Percentiles rank a stretch among this genome's conserved stretches.
Conservation (phyloP, 192 early-diverging fungal genomes). For the Haplosporangium gracile region DNA sequence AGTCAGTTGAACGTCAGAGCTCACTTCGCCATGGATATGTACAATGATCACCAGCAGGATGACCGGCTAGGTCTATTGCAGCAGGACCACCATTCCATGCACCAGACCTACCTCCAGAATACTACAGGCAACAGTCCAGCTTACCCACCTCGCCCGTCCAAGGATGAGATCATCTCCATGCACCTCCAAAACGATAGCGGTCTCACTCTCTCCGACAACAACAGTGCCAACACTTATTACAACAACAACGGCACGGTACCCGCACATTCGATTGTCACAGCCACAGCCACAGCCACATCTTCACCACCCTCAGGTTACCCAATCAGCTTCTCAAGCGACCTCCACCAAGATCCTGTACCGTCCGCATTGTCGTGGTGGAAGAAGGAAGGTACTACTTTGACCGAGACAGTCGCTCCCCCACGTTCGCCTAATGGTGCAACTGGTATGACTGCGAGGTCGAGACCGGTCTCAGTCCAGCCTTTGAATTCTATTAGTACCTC, state of each 20-base stretch:
- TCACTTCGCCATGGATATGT: background rate
- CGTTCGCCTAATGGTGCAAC: background rate
- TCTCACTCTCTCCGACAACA: background rate
- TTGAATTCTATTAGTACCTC: background rate
- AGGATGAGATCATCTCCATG: constrained; percentile 2
- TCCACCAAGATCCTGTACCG: background rate
- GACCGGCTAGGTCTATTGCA: constrained; percentile 11
- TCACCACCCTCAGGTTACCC: background rate
- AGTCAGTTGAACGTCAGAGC: background rate
- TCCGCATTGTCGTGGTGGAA: background rate
- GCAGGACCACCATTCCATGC: constrained; percentile 18
- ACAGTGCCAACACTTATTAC: background rate
- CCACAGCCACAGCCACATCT: background rate
- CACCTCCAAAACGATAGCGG: background rate
- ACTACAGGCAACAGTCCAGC: background rate
- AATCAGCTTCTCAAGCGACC: background rate
- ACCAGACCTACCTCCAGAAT: constrained; percentile 11
- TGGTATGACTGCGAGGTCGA: background rate
- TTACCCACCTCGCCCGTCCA: constrained; percentile 22
- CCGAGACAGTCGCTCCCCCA: too few relatives aligned
- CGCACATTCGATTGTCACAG: background rate
- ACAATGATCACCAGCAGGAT: background rate
- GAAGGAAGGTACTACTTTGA: background rate
- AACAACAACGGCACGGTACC: background rate
- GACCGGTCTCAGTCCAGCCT: background rate